These are phyloP conservation scores for Syzygium oleosum DNA, from an alignment of 345 rosid genomes.

Conservation along the genomic window DNA sequence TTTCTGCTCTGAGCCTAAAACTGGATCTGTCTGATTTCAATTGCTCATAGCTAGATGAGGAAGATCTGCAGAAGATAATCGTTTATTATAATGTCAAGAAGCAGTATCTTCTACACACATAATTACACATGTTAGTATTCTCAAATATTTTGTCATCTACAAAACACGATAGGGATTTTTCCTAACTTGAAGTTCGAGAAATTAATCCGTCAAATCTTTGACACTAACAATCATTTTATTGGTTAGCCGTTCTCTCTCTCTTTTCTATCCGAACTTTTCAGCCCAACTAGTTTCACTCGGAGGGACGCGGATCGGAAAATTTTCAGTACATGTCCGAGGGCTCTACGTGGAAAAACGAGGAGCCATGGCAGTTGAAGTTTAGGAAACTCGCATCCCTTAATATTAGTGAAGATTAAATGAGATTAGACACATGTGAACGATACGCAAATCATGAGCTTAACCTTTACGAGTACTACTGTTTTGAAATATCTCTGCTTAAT, in stretches of 20 bases:
- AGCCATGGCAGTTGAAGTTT: not conserved
- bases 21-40: not conserved
- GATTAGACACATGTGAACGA: not conserved
- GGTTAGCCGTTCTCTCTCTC: not conserved
- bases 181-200: not conserved
- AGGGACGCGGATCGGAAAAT: fast-evolving
- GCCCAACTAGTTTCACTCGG: not conserved
- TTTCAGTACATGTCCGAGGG: not conserved
- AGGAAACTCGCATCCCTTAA: not conserved
- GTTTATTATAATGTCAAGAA: not conserved
- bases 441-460: not conserved
- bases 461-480: not conserved
- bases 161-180: not conserved
- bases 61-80: not conserved
- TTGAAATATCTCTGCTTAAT: not conserved
- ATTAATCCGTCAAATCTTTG: not conserved
- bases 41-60: not conserved
- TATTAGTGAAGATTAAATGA: not conserved
- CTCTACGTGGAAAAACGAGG: not conserved
- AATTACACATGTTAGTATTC: not conserved
- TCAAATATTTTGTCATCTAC: not conserved
- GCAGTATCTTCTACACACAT: not conserved
- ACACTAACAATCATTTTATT: not conserved
- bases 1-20: not conserved
- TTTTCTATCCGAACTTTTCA: not conserved